A percentile compares a stretch with the other conserved stretches of the same genome.
Conservation (phyloP, 1,139 yeast species). For the Tardiomyces blankii region DNA sequence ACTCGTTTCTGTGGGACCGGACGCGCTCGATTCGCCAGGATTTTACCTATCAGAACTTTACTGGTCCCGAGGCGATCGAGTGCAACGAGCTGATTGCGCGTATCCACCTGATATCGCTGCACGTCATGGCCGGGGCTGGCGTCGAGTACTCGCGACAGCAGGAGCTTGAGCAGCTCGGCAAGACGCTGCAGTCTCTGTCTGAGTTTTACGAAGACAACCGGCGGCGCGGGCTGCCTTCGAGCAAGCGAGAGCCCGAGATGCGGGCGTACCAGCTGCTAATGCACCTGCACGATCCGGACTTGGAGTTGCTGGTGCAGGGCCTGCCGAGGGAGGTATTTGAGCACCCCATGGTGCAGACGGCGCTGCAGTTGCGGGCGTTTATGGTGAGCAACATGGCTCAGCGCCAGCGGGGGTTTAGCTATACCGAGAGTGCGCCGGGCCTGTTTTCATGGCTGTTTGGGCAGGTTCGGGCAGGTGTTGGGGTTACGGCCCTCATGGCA, state of each 20-base stretch:
- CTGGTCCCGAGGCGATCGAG: constrained; percentile 87
- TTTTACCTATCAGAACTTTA: constrained; percentile 88
- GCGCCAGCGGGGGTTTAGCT: constrained; percentile 44
- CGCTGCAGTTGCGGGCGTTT: constrained; percentile 55
- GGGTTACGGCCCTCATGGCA: constrained; percentile 59
- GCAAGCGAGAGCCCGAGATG: constrained; percentile 80
- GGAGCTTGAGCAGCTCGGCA: constrained; percentile 88
- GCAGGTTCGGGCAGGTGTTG: constrained; percentile 30
- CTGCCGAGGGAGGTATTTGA: constrained; percentile 49
- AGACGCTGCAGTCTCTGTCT: constrained; percentile 77
- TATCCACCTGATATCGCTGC: constrained; percentile 72
- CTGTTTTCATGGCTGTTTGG: constrained; percentile 58
- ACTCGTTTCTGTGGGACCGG: constrained; percentile 95
- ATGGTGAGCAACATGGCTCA: constrained; percentile 46
- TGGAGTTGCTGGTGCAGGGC: constrained; percentile 64
- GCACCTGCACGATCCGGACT: constrained; percentile 74
- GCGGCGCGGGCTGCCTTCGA: constrained; percentile 45
- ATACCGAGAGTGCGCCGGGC: constrained; percentile 52
- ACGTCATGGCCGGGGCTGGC: constrained; percentile 69
- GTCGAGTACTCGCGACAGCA: constrained; percentile 86
- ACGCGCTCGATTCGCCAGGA: constrained; percentile 97
- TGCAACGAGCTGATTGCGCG: constrained; percentile 90
- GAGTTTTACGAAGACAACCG: constrained; percentile 82
- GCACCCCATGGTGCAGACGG: constrained; percentile 54
- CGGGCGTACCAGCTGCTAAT: constrained; percentile 78